Percentiles rank a stretch among this genome's conserved stretches.
Conservation (phyloP, 306 rosid genomes). For the Mucuna pruriens region DNA sequence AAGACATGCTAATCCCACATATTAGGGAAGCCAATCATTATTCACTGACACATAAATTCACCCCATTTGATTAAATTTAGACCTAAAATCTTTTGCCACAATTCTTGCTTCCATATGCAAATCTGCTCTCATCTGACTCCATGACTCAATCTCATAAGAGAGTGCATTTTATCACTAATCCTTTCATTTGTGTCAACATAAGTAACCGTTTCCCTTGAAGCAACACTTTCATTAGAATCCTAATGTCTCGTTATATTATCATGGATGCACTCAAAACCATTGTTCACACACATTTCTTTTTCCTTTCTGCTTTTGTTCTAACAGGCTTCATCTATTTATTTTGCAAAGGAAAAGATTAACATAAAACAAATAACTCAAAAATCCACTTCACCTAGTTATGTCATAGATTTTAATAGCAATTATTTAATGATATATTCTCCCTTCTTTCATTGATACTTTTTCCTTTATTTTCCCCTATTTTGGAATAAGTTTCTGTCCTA, state of each 20-base stretch:
- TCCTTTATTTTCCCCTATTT: background rate
- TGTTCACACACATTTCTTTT: background rate
- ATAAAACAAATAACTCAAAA: slow-evolving; percentile 1
- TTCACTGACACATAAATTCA: background rate
- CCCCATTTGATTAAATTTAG: slow-evolving; percentile 19
- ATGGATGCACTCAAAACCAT: slow-evolving; percentile 4
- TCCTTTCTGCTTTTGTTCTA: background rate
- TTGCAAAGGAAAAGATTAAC: slow-evolving; percentile 8
- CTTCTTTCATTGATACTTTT: slow-evolving; percentile 4
- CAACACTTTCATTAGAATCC: slow-evolving; percentile 11
- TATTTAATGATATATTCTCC: slow-evolving; percentile 2
- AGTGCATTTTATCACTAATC: slow-evolving; percentile 24
- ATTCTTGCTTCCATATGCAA: background rate
- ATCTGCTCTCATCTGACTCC: background rate
- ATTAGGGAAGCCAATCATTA: background rate
- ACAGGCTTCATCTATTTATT: background rate
- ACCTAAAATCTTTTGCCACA: background rate
- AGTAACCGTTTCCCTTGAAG: slow-evolving; percentile 13
- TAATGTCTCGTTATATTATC: slow-evolving; percentile 11
- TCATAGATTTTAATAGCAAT: slow-evolving; percentile 12
- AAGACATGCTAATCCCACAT: background rate
- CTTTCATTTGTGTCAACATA: slow-evolving; percentile 21
- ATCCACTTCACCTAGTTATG: background rate
- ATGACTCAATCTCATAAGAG: slow-evolving; percentile 3
- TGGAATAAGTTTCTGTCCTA: slow-evolving; percentile 19